Conservation (phyloP, 441 rosid species). For the Arabidopsis hybrid region DNA sequence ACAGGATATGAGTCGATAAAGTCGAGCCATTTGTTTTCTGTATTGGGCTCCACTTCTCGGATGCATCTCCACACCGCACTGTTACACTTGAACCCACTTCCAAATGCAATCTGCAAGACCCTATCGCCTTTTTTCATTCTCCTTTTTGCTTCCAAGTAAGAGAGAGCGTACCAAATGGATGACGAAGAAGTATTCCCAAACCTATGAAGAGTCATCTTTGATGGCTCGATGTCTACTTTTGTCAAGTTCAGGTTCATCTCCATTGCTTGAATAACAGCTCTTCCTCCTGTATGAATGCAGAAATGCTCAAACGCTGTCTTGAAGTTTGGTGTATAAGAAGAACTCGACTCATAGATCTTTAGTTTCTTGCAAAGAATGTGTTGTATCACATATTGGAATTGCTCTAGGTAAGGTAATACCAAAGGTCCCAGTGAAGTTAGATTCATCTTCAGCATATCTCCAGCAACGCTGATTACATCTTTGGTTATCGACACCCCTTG, state of each 20-base stretch:
- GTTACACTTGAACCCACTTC: conserved; percentile 96
- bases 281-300: conserved; percentile 94
- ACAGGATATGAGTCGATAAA: conserved; percentile 39
- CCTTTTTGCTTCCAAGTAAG: conserved; percentile 78
- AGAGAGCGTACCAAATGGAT: conserved; percentile 83
- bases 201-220: conserved; percentile 88
- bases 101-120: conserved; percentile 93
- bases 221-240: conserved; percentile 83
- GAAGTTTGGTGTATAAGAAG: conserved; percentile 85
- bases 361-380: conserved; percentile 76
- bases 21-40: conserved; percentile 41
- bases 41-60: conserved; percentile 30
- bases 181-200: conserved; percentile 95
- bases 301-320: conserved; percentile 94
- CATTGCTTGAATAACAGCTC: conserved; percentile 89
- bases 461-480: conserved; percentile 87
- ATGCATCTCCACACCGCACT: conserved; percentile 93
- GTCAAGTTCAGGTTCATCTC: conserved; percentile 85
- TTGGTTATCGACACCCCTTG: conserved; percentile 77
- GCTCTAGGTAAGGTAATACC: conserved; percentile 85
- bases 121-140: conserved; percentile 79
- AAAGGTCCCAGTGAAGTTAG: conserved; percentile 82
- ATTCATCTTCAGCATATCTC: conserved; percentile 79
- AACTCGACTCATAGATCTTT: conserved; percentile 66
- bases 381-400: conserved; percentile 61